phyloP scores from a whole-genome alignment of 768 basidiomycete species.

The Ephemerocybe angulata region DNA sequence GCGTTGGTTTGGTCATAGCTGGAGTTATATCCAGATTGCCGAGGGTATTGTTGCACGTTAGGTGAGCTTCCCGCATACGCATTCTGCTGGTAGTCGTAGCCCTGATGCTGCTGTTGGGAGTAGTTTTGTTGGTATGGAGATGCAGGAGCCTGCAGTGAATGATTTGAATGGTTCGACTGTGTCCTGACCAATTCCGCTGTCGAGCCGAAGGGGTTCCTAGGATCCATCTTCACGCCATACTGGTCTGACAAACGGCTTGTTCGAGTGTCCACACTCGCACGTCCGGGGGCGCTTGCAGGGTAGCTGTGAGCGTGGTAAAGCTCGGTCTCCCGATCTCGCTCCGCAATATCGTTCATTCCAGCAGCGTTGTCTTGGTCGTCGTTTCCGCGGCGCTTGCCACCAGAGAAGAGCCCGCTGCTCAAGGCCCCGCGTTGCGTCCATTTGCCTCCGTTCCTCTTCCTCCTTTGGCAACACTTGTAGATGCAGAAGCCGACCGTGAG shows the following conservation, averaged over 20 bases:
- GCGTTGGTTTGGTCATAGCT: constrained; percentile 1
- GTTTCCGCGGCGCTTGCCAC: constrained; percentile 8
- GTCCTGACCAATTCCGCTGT: not conserved
- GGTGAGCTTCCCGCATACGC: not conserved
- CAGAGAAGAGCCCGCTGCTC: constrained; percentile 10
- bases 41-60: not conserved
- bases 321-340: not conserved
- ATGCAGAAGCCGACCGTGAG: constrained; percentile 46
- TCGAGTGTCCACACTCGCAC: not conserved
- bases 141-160: not conserved
- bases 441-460: constrained; percentile 26
- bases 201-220: not conserved
- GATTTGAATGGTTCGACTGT: not conserved
- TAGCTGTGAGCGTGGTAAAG: not conserved
- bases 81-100: not conserved
- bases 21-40: constrained; percentile 1
- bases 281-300: not conserved
- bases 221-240: not conserved
- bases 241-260: not conserved
- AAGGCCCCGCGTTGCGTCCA: constrained; percentile 14
- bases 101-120: not conserved
- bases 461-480: constrained; percentile 54
- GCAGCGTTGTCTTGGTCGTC: not conserved
- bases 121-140: not conserved
- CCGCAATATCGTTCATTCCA: not conserved